These are phyloP conservation scores for Coemansia sp. DNA, from an alignment of 192 early-diverging fungal species.

Conservation along the genomic window DNA sequence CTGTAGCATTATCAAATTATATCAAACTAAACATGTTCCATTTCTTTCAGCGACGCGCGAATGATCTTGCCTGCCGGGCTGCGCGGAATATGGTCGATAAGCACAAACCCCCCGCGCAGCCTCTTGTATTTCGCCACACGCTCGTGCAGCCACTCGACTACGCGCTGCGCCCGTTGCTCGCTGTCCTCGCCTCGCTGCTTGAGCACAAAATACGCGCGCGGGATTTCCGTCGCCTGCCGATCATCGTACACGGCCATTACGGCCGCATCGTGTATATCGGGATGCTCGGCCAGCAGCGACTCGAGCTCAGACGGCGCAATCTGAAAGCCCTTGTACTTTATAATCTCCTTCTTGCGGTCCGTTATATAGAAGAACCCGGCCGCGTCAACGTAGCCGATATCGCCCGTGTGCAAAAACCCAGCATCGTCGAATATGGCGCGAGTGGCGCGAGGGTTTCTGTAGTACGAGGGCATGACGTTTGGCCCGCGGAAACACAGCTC, in stretches of 20 bases:
- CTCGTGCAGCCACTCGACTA: conserved; percentile 58
- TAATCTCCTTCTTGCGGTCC: conserved; percentile 85
- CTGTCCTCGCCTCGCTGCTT: conserved; percentile 23
- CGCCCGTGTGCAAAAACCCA: conserved; percentile 81
- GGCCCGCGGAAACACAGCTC: conserved; percentile 88
- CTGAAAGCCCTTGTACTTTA: conserved; percentile 81
- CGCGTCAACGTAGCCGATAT: conserved; percentile 68
- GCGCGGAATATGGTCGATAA: conserved; percentile 73
- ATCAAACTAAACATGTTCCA: conserved; percentile 16
- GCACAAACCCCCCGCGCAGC: conserved; percentile 71
- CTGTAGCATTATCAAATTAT: conserved; percentile 55
- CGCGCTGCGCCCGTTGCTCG: conserved; percentile 48
- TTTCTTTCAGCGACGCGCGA: conserved; percentile 63
- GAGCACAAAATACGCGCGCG: conserved; percentile 73
- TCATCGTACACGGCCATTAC: conserved; percentile 65
- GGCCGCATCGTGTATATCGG: conserved; percentile 64
- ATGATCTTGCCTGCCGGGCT: conserved; percentile 82
- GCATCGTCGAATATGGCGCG: conserved; percentile 66
- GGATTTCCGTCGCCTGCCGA: conserved; percentile 71
- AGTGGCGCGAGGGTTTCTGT: conserved; percentile 75
- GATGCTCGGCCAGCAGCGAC: conserved; percentile 66
- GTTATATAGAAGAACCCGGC: conserved; percentile 63
- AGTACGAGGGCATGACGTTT: conserved; percentile 86
- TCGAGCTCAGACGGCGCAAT: conserved; percentile 90
- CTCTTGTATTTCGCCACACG: conserved; percentile 72